Evolutionary conservation across 371 early-diverging fungal genomes (phyloP), one percentile per base, ranked within the genome.

Genomic region (Mycotypha africana): DNA sequence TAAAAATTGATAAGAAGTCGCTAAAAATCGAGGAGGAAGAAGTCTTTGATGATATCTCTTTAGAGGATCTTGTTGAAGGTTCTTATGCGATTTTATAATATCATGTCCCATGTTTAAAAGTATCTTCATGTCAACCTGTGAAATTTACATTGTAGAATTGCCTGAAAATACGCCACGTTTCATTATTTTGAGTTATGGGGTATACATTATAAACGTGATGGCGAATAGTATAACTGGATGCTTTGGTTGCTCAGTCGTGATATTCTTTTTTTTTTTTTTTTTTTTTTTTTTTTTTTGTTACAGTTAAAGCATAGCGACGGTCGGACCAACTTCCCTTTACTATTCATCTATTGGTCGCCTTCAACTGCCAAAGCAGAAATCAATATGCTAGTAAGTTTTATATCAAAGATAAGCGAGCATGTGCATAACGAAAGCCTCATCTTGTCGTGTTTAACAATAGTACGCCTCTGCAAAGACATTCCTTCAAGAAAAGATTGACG

Each of bases 131-230:
- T n/a, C n/a, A n/a, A n/a, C n/a, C n/a, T n/a, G n/a, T n/a, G n/a
- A n/a, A n/a, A n/a, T n/a, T n/a, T n/a, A n/a, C n/a, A n/a, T n/a
- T n/a, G n/a, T n/a, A 75, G 79, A 80, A 53, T 63, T 88, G 15
- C 88, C 88, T 1, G 88, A 86, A 20, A 79, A 76, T 34, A 56
- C 69, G 14, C 88, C 88, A 14, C 78, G 88, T 4, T 88, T 78
- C 38, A 51, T 88, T 15, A 62, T 87, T 24, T 51, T 86, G 28
- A 86, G 85, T 59, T 84, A 74, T 46, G 75, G 81, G 54, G 79
- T 73, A 60, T 31, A n/a, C n/a, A n/a, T n/a, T n/a, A n/a, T n/a
- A n/a, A n/a, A n/a, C n/a, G n/a, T n/a, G n/a, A n/a, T n/a, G n/a
- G n/a, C n/a, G n/a, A n/a, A n/a, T n/a, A n/a, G n/a, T n/a, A n/a